phyloP scores from a whole-genome alignment of 768 basidiomycete species.

The Lactifluus pinguis region DNA sequence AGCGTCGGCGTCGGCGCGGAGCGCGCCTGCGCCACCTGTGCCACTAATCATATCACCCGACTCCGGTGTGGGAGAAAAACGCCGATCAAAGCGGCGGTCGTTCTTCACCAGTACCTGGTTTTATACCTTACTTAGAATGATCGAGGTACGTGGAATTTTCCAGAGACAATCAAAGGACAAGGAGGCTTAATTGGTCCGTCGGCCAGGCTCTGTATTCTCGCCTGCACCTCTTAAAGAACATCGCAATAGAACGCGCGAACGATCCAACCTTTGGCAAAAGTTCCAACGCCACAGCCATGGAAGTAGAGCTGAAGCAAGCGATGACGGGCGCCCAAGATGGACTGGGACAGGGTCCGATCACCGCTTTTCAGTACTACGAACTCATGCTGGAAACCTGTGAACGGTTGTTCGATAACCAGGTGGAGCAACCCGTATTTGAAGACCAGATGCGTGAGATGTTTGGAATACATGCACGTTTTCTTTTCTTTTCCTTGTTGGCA shows the following conservation, averaged over 20 bases:
- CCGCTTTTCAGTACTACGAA: constrained; percentile 67
- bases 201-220: constrained; percentile 73
- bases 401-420: constrained; percentile 82
- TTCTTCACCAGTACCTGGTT: constrained; percentile 89
- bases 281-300: constrained; percentile 30
- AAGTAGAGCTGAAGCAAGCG: constrained; percentile 29
- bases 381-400: constrained; percentile 83
- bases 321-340: constrained; percentile 19
- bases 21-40: background rate
- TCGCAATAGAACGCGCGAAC: constrained; percentile 41
- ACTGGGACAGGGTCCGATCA: constrained; percentile 24
- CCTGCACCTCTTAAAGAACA: constrained; percentile 68
- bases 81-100: constrained; percentile 37
- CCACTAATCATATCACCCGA: background rate
- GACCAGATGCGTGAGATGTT: constrained; percentile 86
- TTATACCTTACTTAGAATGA: constrained; percentile 73
- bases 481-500: too few species aligned
- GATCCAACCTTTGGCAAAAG: constrained; percentile 21
- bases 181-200: background rate
- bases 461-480: constrained; percentile 53
- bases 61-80: constrained; percentile 18
- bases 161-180: background rate
- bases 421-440: constrained; percentile 82
- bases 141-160: constrained; percentile 55
- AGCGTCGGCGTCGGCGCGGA: constrained; percentile 10